phyloP scores from a whole-genome alignment of 768 basidiomycete species.

The Mycena vulgaris region DNA sequence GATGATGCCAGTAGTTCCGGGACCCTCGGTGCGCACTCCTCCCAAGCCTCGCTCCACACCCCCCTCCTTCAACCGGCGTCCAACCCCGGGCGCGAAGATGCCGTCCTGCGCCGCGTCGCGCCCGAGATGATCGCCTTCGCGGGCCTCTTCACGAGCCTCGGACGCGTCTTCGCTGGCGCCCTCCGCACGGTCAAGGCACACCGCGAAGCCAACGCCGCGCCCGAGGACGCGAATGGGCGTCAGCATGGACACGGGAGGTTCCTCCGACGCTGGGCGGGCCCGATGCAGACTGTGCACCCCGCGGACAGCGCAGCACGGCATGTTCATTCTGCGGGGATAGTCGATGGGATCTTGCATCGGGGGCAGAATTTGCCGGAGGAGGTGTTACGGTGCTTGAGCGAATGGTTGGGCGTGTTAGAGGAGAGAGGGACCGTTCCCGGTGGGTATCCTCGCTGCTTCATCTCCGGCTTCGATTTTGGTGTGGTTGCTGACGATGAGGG shows the following conservation, averaged over 20 bases:
- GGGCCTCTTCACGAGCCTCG: constrained; percentile 41
- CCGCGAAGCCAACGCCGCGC: not conserved
- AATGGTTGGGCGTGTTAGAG: constrained; percentile 73
- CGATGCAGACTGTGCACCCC: constrained; percentile 46
- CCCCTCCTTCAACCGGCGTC: constrained; percentile 61
- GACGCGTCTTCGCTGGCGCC: constrained; percentile 28
- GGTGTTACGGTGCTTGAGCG: constrained; percentile 67
- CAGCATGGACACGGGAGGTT: not conserved
- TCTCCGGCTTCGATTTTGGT: too few species aligned
- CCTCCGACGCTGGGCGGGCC: constrained; percentile 50
- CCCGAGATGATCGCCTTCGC: constrained; percentile 60
- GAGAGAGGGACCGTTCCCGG: constrained; percentile 69
- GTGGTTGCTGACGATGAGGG: too few species aligned
- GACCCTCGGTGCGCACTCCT: not conserved
- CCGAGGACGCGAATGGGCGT: not conserved
- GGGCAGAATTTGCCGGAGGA: constrained; percentile 75
- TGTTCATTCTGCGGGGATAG: not conserved
- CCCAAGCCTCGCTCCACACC: constrained; percentile 35
- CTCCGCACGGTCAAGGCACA: constrained; percentile 1
- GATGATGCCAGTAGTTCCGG: too few species aligned
- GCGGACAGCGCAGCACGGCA: constrained; percentile 22
- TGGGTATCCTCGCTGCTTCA: too few species aligned
- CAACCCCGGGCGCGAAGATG: constrained; percentile 46
- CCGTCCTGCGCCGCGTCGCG: constrained; percentile 44
- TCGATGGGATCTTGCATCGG: constrained; percentile 35